A percentile compares a stretch with the other conserved stretches of the same genome.
These are phyloP conservation scores for Microcyclosporella mali DNA, from an alignment of 2,329 filamentous ascomycete species.

Conservation along the genomic window DNA sequence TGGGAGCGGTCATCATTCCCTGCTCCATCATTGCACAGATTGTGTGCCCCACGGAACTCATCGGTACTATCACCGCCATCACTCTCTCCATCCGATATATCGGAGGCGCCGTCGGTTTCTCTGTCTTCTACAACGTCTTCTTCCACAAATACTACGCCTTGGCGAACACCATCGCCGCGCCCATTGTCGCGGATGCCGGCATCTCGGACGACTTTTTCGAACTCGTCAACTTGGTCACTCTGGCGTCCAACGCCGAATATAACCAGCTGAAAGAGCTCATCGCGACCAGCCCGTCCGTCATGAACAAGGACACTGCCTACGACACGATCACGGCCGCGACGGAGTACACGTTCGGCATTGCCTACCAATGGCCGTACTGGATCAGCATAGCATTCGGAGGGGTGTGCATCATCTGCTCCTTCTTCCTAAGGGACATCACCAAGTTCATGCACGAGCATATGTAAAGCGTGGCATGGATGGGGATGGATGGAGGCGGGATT, in stretches of 20 bases:
- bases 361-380: conserved; percentile 30
- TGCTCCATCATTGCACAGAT: conserved; percentile 61
- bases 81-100: conserved; percentile 63
- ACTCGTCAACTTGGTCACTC: conserved; percentile 17
- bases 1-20: conserved; percentile 63
- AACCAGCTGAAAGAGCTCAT: conserved; percentile 12
- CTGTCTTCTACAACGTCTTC: conserved; percentile 49
- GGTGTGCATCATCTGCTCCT: conserved; percentile 24
- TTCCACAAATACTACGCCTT: conserved; percentile 32
- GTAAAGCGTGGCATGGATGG: neutral
- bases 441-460: conserved; percentile 25
- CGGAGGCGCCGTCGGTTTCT: conserved; percentile 53
- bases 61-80: conserved; percentile 61
- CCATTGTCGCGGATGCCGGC: conserved; percentile 14
- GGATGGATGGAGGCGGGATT: neutral
- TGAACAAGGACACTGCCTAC: conserved; percentile 20
- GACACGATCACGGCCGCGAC: conserved; percentile 21
- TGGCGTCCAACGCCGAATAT: conserved; percentile 19
- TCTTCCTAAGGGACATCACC: conserved; percentile 30
- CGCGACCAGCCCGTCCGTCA: conserved; percentile 9
- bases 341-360: conserved; percentile 24
- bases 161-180: conserved; percentile 15
- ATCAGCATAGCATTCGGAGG: conserved; percentile 31
- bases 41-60: conserved; percentile 62
- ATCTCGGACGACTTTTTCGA: conserved; percentile 12